Base-by-base conservation (phyloP, 2,329 filamentous ascomycete species). In the Lomentospora prolificans region DNA sequence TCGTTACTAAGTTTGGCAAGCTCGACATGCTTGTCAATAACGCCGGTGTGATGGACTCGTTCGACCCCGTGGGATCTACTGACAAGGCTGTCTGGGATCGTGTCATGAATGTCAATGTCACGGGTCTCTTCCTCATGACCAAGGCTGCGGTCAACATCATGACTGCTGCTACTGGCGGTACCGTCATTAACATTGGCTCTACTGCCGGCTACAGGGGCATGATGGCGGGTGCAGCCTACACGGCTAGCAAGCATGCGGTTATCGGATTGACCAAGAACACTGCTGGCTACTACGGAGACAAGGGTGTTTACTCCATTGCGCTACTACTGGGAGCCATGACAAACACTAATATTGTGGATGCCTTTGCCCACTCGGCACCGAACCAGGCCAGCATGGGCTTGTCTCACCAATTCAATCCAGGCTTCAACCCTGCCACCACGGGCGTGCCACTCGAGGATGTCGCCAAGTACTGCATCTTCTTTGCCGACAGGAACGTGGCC, bases 21-120 rank as follows among this genome's bases (percentile, higher is more conserved):
- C 59, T 69, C 3, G 80, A 85, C 64, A 69, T 82, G n/a, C 68
- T 84, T 4, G 65, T 83, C 62, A 82, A 82, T 67, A 80, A 79
- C 58, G 79, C 79, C 8, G 81, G 75, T 22, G 70, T 83, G 56
- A 77, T 80, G 69, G 81, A 84, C 62, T 69, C 66, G 27, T 80
- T 83, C 60, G 74, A 78, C 46, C 74, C 78, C 0, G 76, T 75
- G 0, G 80, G 75, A 14, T 69, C 70, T 6, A 64, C 75, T 53
- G 69, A 75, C 19, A 69, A 70, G 57, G 66, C 65, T 1, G 61
- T 72, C 1, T 84, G 79, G 79, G 73, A 82, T 58, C 68, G 68
- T 3, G 75, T 83, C 4, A 70, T 85, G 33, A 71, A 70, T 10
- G 67, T 83, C 58, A 84, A 84, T 60, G 65, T 82, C 33, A 83